Evolutionary conservation across 2,329 filamentous ascomycete genomes (phyloP), one percentile per base, ranked within the genome.

Genomic region (Coniochaeta ligniaria): DNA sequence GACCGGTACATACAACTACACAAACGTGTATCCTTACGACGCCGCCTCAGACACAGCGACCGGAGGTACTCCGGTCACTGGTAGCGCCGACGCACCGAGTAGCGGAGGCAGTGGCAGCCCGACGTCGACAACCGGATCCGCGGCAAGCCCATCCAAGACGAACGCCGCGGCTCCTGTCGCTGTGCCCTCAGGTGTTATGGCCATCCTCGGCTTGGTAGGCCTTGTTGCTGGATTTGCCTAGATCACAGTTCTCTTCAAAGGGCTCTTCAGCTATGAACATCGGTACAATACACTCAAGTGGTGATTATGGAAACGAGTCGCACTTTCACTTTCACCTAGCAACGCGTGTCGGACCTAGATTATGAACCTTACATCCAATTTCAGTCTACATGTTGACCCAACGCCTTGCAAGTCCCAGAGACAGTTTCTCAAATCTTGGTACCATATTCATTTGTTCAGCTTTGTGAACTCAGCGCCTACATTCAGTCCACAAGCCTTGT

Each of bases 31-130:
- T 56, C 78, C 80, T 65, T 80, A 79, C 69, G 78, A 76, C 17
- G 69, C 73, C 41, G 72, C 78, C 50, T 71, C 76, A n/a, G 74
- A 75, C n/a, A 68, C 78, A 5, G 73, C 73, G 33, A 75, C 76
- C 2, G 63, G 55, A 16, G 59, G 56, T 16, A 59, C 55, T 16
- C 61, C 60, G 7, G 60, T 60, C 22, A 24, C 54, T 14, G 63
- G 58, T 22, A 31, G 14, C 20, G 60, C 54, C 6, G 62, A 63
- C 54, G 20, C 50, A 20, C 22, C 17, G 20, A 43, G 57, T 14
- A 54, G n/a, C 26, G 26, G 20, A 6, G 26, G 43, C 43, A 26
- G 43, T 47, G 38, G 38, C 3, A 43, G 38, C 38, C 38, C 38
- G n/a, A 47, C 43, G 22, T 47, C 43, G 12, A 26, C 43, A 20